Conservation (phyloP, 345 rosid genomes). For the Lepidium aucheri region DNA sequence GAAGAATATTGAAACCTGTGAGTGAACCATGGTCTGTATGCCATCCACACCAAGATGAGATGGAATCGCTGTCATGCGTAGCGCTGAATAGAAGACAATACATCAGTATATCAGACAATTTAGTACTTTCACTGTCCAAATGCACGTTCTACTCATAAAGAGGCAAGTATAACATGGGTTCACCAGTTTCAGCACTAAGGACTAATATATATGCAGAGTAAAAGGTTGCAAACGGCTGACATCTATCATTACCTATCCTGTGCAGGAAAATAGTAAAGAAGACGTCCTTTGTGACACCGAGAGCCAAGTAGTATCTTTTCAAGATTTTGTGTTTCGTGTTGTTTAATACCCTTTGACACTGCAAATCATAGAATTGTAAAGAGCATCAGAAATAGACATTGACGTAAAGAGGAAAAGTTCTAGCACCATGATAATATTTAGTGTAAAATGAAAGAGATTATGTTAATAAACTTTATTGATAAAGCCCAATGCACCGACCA, state of each 20-base stretch:
- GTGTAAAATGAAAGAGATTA: background rate
- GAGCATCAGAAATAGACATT: background rate
- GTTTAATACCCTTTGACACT: constrained; percentile 52
- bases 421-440: background rate
- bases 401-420: background rate
- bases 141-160: background rate
- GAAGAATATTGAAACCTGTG: constrained; percentile 40
- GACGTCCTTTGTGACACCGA: constrained; percentile 87
- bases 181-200: background rate
- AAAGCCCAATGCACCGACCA: background rate
- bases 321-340: constrained; percentile 43
- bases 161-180: background rate
- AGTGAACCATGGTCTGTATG: constrained; percentile 89
- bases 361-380: constrained; percentile 17
- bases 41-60: constrained; percentile 98
- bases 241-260: constrained; percentile 36
- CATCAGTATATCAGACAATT: constrained; percentile 2
- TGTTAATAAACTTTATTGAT: background rate
- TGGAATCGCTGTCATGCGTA: constrained; percentile 36
- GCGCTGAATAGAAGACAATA: constrained; percentile 33
- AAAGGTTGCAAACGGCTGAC: background rate
- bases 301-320: constrained; percentile 61
- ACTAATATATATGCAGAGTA: background rate
- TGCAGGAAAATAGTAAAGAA: constrained; percentile 83
- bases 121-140: background rate